These are phyloP conservation scores for Saccharomycopsis sp. DNA, from an alignment of 805 yeast genomes.

Conservation along the genomic window DNA sequence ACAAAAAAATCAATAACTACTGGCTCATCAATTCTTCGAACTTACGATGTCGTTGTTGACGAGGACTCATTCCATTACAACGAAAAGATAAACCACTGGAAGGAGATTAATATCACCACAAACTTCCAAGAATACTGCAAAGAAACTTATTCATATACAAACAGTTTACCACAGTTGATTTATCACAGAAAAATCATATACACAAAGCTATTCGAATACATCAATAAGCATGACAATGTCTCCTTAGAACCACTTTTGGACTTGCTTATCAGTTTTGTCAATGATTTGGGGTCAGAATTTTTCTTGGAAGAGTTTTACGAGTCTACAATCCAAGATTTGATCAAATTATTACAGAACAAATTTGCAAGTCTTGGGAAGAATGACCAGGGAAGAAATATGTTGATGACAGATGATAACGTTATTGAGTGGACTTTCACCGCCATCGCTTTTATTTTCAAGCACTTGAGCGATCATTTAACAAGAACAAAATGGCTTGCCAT, in stretches of 20 bases:
- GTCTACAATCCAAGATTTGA: too few species aligned
- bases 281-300: slow-evolving; percentile 79
- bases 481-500: slow-evolving; percentile 45
- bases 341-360: too few species aligned
- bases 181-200: slow-evolving; percentile 61
- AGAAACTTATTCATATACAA: slow-evolving; percentile 43
- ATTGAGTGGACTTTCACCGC: slow-evolving; percentile 81
- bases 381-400: slow-evolving; percentile 34
- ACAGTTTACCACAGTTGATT: slow-evolving; percentile 72
- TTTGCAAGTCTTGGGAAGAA: too few species aligned
- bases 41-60: too few species aligned
- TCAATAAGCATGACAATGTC: slow-evolving; percentile 45
- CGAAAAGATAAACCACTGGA: slow-evolving; percentile 78
- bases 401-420: slow-evolving; percentile 44
- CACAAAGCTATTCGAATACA: slow-evolving; percentile 37
- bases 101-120: slow-evolving; percentile 71
- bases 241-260: slow-evolving; percentile 79
- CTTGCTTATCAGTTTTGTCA: slow-evolving; percentile 73
- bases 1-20: too few species aligned
- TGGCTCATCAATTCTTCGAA: too few species aligned
- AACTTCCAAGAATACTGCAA: slow-evolving; percentile 56
- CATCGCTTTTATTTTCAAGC: slow-evolving; percentile 83
- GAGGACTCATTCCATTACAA: slow-evolving; percentile 72
- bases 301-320: slow-evolving; percentile 66
- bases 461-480: slow-evolving; percentile 56